A percentile compares a stretch with the other conserved stretches of the same genome.
Conservation (phyloP, 495 filamentous ascomycete genomes). For the Glonium stellatum region DNA sequence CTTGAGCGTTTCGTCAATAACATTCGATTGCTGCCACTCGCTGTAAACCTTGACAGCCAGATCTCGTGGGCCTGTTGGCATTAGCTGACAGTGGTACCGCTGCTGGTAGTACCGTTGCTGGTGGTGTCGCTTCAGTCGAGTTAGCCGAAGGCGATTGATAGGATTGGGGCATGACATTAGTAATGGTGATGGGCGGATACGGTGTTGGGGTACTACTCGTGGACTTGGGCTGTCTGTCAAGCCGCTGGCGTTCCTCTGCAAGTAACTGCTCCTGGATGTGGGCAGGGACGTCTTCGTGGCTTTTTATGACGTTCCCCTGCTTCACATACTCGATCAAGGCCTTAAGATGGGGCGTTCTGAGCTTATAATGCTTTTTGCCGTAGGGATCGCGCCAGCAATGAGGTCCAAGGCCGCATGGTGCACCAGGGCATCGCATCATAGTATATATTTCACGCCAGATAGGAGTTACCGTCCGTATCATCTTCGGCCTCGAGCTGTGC, state of each 20-base stretch:
- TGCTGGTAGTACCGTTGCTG: background rate
- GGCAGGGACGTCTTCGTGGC: background rate
- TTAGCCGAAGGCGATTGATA: background rate
- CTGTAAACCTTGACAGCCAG: background rate
- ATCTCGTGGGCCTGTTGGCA: background rate
- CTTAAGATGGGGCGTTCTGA: constrained; percentile 5
- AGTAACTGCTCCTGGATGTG: background rate
- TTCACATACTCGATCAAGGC: background rate
- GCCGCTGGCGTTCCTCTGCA: background rate
- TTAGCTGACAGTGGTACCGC: background rate
- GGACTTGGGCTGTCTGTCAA: background rate
- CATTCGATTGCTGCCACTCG: background rate
- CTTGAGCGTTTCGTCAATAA: constrained; percentile 1
- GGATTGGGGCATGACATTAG: constrained; percentile 2
- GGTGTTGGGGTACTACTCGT: background rate
- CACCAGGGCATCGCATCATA: constrained; percentile 6
- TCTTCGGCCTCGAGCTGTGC: background rate
- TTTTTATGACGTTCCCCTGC: background rate
- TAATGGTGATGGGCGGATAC: constrained; percentile 6
- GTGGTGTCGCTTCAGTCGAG: background rate
- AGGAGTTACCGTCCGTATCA: background rate
- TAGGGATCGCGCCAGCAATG: constrained; percentile 6
- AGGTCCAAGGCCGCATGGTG: constrained; percentile 1
- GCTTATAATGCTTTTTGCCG: constrained; percentile 13
- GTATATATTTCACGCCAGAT: constrained; percentile 4